Base-by-base conservation (phyloP, 352 stramenopile genomes). In the Globisporangium yorkense region DNA sequence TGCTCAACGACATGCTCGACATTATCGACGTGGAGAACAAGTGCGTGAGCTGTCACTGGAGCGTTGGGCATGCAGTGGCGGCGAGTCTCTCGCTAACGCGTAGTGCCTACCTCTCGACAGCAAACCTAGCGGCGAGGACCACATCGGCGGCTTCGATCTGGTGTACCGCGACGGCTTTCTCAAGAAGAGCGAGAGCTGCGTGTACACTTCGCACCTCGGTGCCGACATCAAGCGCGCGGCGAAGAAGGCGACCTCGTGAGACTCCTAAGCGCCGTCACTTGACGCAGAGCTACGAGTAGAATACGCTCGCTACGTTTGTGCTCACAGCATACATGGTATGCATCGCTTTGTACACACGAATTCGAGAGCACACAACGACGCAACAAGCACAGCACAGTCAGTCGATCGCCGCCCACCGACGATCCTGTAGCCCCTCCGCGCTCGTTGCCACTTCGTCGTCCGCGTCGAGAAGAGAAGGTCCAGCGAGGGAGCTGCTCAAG, bases 1-100 rank as follows among this genome's bases (percentile, higher is more conserved):
- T 98, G 82, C 73, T 98, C 33, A 95, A 92, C 62, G 92, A 98
- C 61, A 94, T 97, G 72, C 75, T 98, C 15, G 90, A 98, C 66
- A 96, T 98, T 33, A 86, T 98, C 46, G 92, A 98, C 57, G 62
- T 98, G 7, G 94, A 98, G 60, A 89, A 75, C 62, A 82, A 75
- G 70, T 93, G 66, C 33, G 72, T 66, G 35, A n/a, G 5, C 43
- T 43, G 4, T 18, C 13, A 1, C 16, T 15, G 41, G 6, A 21
- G 16, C 41, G 41, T 24, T 20, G n/a, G 8, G 20, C 41, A 5
- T 20, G 5, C 5, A 47, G 41, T 24, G 41, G 16, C 20, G 16
- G 18, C 15, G 7, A 12, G 41, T 47, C 18, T 47, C 16, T 46
- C 4, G n/a, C n/a, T 47, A 2, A 47, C 20, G 41, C 16, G 7